These are phyloP conservation scores for Austroboletus rostrupii DNA, from an alignment of 1,284 basidiomycete genomes.

Conservation along the genomic window DNA sequence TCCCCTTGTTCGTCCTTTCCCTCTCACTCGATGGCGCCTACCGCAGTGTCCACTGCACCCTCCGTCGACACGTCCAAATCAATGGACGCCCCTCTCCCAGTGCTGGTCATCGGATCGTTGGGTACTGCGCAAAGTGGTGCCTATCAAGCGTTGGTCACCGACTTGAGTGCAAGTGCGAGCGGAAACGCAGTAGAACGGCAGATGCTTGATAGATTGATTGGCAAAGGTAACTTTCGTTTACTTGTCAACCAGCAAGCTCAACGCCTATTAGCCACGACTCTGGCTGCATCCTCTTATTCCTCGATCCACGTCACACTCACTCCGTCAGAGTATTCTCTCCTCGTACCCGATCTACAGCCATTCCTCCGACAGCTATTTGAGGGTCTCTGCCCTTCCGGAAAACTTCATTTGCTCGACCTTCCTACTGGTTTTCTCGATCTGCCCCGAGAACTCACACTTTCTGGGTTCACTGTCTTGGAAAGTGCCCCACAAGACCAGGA, in stretches of 20 bases:
- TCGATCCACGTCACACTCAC: constrained; percentile 64
- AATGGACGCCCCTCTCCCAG: constrained; percentile 14
- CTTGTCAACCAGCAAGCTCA: constrained; percentile 6
- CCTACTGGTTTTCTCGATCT: constrained; percentile 41
- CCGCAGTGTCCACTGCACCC: constrained; percentile 41
- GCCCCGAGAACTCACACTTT: constrained; percentile 54
- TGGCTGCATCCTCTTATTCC: constrained; percentile 55
- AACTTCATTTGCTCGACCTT: constrained; percentile 60
- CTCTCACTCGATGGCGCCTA: constrained; percentile 51
- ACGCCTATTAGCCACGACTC: constrained; percentile 47
- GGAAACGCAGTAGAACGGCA: constrained; percentile 60
- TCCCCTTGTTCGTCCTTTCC: neutral
- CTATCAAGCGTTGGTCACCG: constrained; percentile 65
- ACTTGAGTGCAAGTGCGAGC: constrained; percentile 42
- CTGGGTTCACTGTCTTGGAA: constrained; percentile 60
- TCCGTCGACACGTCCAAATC: constrained; percentile 13
- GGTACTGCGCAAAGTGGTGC: constrained; percentile 69
- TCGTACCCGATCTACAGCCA: constrained; percentile 48
- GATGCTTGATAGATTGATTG: constrained; percentile 72
- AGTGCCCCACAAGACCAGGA: constrained; percentile 34
- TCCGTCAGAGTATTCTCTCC: constrained; percentile 53
- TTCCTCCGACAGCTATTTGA: constrained; percentile 57
- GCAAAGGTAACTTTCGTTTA: constrained; percentile 51
- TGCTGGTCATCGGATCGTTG: constrained; percentile 70
- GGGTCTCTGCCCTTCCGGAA: constrained; percentile 61